phyloP scores from a whole-genome alignment of 2,329 filamentous ascomycete species.

The Grosmannia serpens region DNA sequence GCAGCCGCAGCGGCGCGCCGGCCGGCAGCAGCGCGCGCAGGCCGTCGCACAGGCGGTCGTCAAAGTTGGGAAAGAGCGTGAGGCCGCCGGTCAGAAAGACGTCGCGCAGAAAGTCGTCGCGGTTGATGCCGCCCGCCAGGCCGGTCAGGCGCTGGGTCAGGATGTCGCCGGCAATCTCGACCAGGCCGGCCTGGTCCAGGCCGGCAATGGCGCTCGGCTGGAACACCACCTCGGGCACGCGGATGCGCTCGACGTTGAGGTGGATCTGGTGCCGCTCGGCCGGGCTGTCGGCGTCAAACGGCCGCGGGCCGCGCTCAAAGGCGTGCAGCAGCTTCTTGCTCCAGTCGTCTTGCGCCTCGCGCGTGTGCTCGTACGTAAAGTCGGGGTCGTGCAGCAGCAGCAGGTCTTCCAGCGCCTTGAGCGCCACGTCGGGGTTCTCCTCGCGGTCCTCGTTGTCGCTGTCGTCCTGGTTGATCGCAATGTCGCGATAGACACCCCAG shows the following conservation, averaged over 20 bases:
- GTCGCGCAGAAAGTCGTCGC: slow-evolving; percentile 65
- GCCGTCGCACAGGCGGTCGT: slow-evolving; percentile 65
- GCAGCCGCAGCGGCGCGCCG: slow-evolving; percentile 53
- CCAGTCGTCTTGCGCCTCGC: slow-evolving; percentile 91
- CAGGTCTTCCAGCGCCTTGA: slow-evolving; percentile 72
- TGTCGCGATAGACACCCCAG: slow-evolving; percentile 92
- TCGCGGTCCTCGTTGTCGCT: slow-evolving; percentile 90
- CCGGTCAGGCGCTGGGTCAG: slow-evolving; percentile 66
- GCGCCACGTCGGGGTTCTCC: slow-evolving; percentile 63
- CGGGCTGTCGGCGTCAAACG: slow-evolving; percentile 71
- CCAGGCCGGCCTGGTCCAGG: slow-evolving; percentile 82
- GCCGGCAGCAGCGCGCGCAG: slow-evolving; percentile 61
- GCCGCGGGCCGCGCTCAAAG: slow-evolving; percentile 77
- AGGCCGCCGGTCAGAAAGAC: slow-evolving; percentile 94
- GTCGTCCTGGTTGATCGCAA: slow-evolving; percentile 56
- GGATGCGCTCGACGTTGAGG: slow-evolving; percentile 91
- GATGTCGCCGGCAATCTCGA: slow-evolving; percentile 87
- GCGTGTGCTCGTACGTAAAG: slow-evolving; percentile 86
- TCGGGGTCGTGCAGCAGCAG: slow-evolving; percentile 75
- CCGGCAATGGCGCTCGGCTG: slow-evolving; percentile 77
- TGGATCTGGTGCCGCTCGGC: slow-evolving; percentile 79
- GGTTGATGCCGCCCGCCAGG: slow-evolving; percentile 30
- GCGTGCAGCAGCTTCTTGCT: slow-evolving; percentile 83
- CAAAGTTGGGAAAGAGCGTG: slow-evolving; percentile 75
- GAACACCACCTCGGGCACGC: slow-evolving; percentile 87